phyloP scores from a whole-genome alignment of 1,284 basidiomycete genomes.

The Ustilago vetiveriae region DNA sequence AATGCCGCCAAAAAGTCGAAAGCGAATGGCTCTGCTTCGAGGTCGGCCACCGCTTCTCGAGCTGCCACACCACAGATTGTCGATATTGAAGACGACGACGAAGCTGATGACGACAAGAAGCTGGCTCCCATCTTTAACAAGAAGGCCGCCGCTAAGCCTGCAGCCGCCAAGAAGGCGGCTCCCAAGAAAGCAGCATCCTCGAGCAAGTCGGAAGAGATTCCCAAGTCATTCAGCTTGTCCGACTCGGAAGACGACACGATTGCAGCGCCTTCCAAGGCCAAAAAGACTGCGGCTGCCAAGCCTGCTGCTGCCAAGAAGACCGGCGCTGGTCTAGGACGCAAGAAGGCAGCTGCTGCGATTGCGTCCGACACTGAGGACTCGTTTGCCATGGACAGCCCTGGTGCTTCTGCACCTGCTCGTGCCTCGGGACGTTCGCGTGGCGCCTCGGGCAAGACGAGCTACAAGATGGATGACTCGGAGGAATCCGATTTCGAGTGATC shows the following conservation, averaged over 20 bases:
- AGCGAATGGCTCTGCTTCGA: constrained; percentile 14
- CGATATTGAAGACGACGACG: constrained; percentile 15
- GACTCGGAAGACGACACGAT: constrained; percentile 47
- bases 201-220: constrained; percentile 23
- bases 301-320: constrained; percentile 32
- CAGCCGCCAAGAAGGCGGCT: constrained; percentile 15
- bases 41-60: constrained; percentile 27
- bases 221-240: constrained; percentile 38
- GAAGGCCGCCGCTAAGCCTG: constrained; percentile 19
- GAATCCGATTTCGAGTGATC: constrained; percentile 16
- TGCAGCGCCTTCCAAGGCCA: constrained; percentile 27
- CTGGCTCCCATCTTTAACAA: constrained; percentile 38
- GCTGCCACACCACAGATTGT: constrained; percentile 37
- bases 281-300: constrained; percentile 27
- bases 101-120: constrained; percentile 24
- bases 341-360: constrained; percentile 18
- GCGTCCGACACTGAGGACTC: constrained; percentile 39
- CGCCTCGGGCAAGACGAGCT: constrained; percentile 33
- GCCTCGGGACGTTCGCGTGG: constrained; percentile 22
- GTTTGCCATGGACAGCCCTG: constrained; percentile 37
- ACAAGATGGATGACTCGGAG: constrained; percentile 36
- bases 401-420: constrained; percentile 14
- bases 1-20: constrained; percentile 30
- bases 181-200: constrained; percentile 9
- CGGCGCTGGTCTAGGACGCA: constrained; percentile 16